phyloP scores from a whole-genome alignment of 2,329 filamentous ascomycete species.

The Penicillium sp. region DNA sequence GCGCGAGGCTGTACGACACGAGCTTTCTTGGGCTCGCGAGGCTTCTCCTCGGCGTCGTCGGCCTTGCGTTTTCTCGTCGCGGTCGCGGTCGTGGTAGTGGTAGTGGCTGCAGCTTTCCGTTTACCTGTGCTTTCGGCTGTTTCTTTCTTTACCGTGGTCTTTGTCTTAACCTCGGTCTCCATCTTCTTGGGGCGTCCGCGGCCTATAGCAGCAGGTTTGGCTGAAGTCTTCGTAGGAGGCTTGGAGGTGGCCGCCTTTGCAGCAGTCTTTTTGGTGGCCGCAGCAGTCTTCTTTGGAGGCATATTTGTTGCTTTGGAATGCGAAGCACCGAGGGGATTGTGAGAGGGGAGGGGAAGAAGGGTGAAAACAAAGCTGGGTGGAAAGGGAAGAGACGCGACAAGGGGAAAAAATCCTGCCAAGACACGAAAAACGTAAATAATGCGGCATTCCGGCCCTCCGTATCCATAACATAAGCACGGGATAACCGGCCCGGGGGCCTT shows the following conservation, averaged over 20 bases:
- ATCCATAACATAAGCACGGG: too few species aligned
- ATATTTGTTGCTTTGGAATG: conserved; percentile 19
- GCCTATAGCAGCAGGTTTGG: conserved; percentile 24
- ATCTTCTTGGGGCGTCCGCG: conserved; percentile 21
- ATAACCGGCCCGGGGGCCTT: too few species aligned
- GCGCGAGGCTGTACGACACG: conserved; percentile 27
- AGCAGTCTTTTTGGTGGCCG: conserved; percentile 16
- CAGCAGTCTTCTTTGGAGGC: conserved; percentile 32
- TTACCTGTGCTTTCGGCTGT: too few species aligned
- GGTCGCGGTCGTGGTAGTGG: conserved; percentile 15
- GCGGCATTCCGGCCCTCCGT: conserved; percentile 24
- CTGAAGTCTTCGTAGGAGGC: conserved; percentile 16
- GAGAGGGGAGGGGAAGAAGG: conserved; percentile 3
- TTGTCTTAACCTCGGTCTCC: conserved; percentile 11
- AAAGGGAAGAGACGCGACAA: conserved; percentile 8
- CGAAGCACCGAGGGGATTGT: conserved; percentile 6
- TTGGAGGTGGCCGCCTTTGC: conserved; percentile 5
- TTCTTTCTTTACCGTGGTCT: conserved; percentile 17
- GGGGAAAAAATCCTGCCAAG: conserved; percentile 12
- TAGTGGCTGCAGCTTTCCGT: conserved; percentile 17
- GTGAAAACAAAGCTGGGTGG: conserved; percentile 6
- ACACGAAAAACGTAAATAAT: conserved; percentile 21
- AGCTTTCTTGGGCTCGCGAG: conserved; percentile 33
- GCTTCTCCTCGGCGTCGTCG: conserved; percentile 28
- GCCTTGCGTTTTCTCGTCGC: conserved; percentile 38